Evolutionary conservation across 108 stramenopile species (phyloP), one percentile per base, ranked within the genome.

Genomic region (Mayamaea pseudoterrestris): DNA sequence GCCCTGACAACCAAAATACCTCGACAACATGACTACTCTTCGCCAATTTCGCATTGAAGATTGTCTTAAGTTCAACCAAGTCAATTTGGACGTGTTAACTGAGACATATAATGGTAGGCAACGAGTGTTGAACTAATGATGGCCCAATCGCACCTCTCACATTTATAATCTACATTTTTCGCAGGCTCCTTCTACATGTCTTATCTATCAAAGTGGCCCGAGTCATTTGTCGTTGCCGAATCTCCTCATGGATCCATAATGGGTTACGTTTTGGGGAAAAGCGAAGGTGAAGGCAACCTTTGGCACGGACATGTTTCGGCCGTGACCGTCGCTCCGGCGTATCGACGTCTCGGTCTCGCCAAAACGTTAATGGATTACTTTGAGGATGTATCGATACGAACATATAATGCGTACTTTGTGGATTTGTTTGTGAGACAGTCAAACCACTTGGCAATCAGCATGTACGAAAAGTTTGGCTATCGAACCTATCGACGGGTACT

Each of bases 271-370:
- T 53, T 92, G 30, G 93, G 90, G 8, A 93, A 93, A 53, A 79
- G 85, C 2, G 95, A 97, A 71, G 98, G 98, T 17, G 73, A 81
- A 11, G 93, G 57, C 12, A 68, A 89, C 23, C 56, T 90, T 2
- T 99, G 98, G 98, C 98, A 99, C 58, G 98, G 96, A 0, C 96
- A 99, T 57, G 98, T 99, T 9, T 95, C 94, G 12, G 95, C 95
- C 0, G 94, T 97, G 1, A 99, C 95, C 16, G 96, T 97, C 5
- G 83, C 93, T 5, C 95, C 96, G 0, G 60, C 73, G 46, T 97
- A 85, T 61, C 66, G 95, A 43, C 66, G 87, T 13, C 51, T 87
- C 27, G 96, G 92, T 35, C 50, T 97, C 34, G 98, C 95, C 21
- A 80, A 80, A 58, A 75, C 63, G 40, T 54, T 99, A 29, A 99